A percentile compares a stretch with the other conserved stretches of the same genome.
phyloP scores from a whole-genome alignment of 352 stramenopile genomes.

The Sclerospora graminicola region DNA sequence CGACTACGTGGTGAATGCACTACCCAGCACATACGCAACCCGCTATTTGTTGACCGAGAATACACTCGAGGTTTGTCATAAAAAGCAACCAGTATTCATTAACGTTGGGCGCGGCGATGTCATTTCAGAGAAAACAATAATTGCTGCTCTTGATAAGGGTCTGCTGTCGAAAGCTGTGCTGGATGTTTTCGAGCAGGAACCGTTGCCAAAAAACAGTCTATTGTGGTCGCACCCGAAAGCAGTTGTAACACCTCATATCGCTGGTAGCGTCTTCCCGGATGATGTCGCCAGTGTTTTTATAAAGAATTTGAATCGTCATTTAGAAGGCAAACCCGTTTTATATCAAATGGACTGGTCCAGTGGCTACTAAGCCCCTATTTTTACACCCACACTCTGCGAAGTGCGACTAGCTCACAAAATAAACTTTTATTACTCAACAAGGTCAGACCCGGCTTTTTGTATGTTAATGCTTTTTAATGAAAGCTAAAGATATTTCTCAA shows the following conservation, averaged over 20 bases:
- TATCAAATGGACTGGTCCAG: slow-evolving; percentile 40
- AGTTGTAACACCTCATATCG: slow-evolving; percentile 73
- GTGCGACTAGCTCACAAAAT: neutral
- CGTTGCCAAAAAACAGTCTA: slow-evolving; percentile 29
- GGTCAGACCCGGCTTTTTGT: neutral
- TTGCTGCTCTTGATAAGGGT: slow-evolving; percentile 50
- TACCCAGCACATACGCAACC: slow-evolving; percentile 74
- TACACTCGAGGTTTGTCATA: slow-evolving; percentile 28
- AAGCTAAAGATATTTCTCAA: no score
- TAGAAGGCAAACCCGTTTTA: slow-evolving; percentile 23
- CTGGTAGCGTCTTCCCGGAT: slow-evolving; percentile 54
- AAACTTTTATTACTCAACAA: neutral
- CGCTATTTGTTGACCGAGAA: slow-evolving; percentile 48
- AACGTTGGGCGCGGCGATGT: slow-evolving; percentile 84
- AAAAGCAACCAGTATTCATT: slow-evolving; percentile 67
- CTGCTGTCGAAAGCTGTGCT: slow-evolving; percentile 51
- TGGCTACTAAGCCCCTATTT: slow-evolving; percentile 26
- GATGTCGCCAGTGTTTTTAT: slow-evolving; percentile 76
- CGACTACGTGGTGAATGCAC: slow-evolving; percentile 78
- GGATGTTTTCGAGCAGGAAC: slow-evolving; percentile 45
- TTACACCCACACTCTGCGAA: neutral
- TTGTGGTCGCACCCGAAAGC: slow-evolving; percentile 64
- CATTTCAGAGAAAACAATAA: slow-evolving; percentile 44
- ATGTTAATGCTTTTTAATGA: no score
- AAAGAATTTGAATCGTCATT: slow-evolving; percentile 32